A percentile compares a stretch with the other conserved stretches of the same genome.
Conservation (phyloP, 2,329 filamentous ascomycete genomes). For the Leptographium lundbergii region DNA sequence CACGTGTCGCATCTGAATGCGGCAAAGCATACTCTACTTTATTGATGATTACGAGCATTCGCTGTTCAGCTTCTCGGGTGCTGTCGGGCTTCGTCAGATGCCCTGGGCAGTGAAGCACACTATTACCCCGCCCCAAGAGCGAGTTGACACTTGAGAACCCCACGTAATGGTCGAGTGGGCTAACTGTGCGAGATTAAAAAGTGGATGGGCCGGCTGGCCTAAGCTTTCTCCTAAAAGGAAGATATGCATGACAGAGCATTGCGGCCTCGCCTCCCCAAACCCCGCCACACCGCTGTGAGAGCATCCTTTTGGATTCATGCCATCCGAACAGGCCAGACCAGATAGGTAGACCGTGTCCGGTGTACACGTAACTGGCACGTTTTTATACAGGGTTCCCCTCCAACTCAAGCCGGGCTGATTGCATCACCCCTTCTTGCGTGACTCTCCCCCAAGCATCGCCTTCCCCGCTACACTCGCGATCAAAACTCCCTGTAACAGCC, state of each 20-base stretch:
- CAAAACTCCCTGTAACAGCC: not conserved
- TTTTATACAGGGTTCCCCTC: no score
- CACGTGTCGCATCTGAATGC: not conserved
- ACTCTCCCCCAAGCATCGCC: not conserved
- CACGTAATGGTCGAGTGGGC: not conserved
- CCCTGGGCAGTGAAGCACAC: not conserved
- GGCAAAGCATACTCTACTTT: no score
- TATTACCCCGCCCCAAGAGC: not conserved
- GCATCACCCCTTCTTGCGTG: not conserved
- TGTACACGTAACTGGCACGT: not conserved
- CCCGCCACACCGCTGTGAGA: not conserved
- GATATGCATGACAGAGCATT: not conserved
- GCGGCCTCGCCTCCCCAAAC: not conserved
- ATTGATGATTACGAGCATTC: no score
- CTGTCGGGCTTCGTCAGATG: not conserved
- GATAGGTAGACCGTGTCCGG: not conserved
- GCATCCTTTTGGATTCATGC: not conserved
- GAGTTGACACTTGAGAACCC: not conserved
- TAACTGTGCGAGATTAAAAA: not conserved
- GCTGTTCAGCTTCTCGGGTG: no score
- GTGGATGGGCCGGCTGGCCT: not conserved
- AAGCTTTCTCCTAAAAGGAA: not conserved
- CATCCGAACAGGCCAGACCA: not conserved
- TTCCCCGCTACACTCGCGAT: not conserved
- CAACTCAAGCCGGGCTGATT: not conserved